phyloP scores from a whole-genome alignment of 2,329 filamentous ascomycete species.

The Fusarium citri region DNA sequence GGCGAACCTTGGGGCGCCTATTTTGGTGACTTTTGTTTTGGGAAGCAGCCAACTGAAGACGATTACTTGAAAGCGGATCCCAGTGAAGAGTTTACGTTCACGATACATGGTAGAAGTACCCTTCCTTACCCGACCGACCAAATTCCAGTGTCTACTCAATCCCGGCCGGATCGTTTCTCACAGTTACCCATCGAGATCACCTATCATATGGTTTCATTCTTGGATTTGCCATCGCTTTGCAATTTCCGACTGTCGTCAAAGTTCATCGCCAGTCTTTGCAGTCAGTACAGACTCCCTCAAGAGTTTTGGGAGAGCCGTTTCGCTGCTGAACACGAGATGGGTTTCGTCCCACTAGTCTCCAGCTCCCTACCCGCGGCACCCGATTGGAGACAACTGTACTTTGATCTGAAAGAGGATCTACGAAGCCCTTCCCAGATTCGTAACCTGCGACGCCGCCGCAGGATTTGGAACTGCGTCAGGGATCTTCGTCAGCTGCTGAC shows the following conservation, averaged over 20 bases:
- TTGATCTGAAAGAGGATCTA: neutral
- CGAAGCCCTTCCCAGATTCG: neutral
- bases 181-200: neutral
- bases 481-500: neutral
- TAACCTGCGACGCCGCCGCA: neutral
- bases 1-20: neutral
- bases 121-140: neutral
- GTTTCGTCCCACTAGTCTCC: neutral
- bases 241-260: constrained; percentile 10
- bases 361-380: accelerated
- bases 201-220: neutral
- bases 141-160: neutral
- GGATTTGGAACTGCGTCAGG: neutral
- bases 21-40: too few relatives aligned
- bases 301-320: constrained; percentile 31
- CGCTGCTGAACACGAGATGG: neutral
- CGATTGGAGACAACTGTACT: constrained; percentile 11
- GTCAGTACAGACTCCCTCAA: neutral
- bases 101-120: neutral
- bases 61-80: neutral
- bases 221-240: constrained; percentile 1
- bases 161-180: neutral
- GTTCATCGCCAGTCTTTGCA: neutral
- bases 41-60: too few relatives aligned
- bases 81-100: neutral